These are phyloP conservation scores for Aspergillus quadrilineatus DNA, from an alignment of 2,329 filamentous ascomycete species.

Conservation along the genomic window DNA sequence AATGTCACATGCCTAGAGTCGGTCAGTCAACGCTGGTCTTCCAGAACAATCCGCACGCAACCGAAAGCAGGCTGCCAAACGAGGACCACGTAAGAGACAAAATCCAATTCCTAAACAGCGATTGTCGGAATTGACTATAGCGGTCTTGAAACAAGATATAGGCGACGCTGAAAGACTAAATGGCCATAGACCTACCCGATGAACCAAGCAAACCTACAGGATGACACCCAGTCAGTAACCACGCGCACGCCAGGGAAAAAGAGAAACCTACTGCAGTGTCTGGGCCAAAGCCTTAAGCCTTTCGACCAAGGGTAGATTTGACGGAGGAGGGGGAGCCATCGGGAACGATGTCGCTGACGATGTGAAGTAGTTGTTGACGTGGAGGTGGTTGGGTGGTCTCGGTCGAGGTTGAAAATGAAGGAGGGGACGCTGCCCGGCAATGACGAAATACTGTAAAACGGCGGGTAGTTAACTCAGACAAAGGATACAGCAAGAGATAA, in stretches of 20 bases:
- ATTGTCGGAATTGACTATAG: not conserved
- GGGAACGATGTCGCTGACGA: conserved; percentile 14
- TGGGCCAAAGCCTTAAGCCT: conserved; percentile 75
- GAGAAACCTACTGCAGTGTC: conserved; percentile 79
- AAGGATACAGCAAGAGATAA: conserved; percentile 11
- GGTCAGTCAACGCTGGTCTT: conserved; percentile 23
- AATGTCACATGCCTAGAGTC: conserved; percentile 74
- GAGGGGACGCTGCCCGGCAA: conserved; percentile 3
- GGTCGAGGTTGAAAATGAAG: conserved; percentile 1
- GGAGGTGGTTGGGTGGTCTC: conserved; percentile 3
- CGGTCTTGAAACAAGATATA: not conserved
- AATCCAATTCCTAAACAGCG: not conserved
- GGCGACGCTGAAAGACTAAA: not conserved
- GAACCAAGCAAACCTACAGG: conserved; percentile 66
- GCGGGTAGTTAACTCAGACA: not conserved
- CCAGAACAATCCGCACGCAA: not conserved
- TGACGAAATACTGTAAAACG: conserved; percentile 1
- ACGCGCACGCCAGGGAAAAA: conserved; percentile 13
- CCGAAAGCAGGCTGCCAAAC: not conserved
- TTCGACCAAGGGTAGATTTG: conserved; percentile 68
- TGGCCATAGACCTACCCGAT: conserved; percentile 63
- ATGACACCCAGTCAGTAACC: conserved; percentile 35
- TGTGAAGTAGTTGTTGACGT: conserved; percentile 4
- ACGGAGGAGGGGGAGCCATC: conserved; percentile 71
- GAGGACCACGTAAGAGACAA: not conserved